Conservation (phyloP, 345 rosid species). For the Pelargonium nanum region DNA sequence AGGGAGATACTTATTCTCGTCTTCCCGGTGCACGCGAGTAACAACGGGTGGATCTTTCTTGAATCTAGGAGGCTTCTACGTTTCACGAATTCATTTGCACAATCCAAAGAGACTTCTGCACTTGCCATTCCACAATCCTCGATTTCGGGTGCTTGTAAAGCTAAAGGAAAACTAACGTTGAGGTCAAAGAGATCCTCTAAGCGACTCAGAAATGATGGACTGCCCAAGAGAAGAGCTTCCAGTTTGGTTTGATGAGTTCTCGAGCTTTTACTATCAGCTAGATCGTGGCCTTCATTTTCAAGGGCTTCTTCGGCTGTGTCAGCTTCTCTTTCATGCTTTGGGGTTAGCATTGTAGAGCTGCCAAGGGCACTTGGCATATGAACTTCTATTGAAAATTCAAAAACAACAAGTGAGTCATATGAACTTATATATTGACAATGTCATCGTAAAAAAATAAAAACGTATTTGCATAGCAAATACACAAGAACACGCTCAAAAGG, state of each 20-base stretch:
- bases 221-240: constrained; percentile 36
- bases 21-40: constrained; percentile 10
- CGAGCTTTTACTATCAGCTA: constrained; percentile 11
- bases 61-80: constrained; percentile 38
- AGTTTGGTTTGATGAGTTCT: constrained; percentile 15
- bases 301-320: constrained; percentile 8
- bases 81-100: constrained; percentile 48
- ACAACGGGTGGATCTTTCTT: constrained; percentile 15
- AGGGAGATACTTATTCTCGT: constrained; percentile 23
- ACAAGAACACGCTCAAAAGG: neutral
- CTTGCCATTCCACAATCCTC: constrained; percentile 10
- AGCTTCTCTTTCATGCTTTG: constrained; percentile 9
- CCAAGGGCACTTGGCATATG: neutral
- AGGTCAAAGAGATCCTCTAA: constrained; percentile 43
- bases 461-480: no score
- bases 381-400: neutral
- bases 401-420: neutral
- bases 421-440: neutral
- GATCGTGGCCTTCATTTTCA: constrained; percentile 3
- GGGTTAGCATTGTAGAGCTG: constrained; percentile 3
- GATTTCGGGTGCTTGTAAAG: constrained; percentile 8
- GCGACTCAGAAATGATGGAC: constrained; percentile 33
- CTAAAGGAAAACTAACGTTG: constrained; percentile 12
- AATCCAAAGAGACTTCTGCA: constrained; percentile 43
- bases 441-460: neutral